Evolutionary conservation across 2,329 filamentous ascomycete genomes (phyloP).

Genomic region (Aspergillus nomiae): DNA sequence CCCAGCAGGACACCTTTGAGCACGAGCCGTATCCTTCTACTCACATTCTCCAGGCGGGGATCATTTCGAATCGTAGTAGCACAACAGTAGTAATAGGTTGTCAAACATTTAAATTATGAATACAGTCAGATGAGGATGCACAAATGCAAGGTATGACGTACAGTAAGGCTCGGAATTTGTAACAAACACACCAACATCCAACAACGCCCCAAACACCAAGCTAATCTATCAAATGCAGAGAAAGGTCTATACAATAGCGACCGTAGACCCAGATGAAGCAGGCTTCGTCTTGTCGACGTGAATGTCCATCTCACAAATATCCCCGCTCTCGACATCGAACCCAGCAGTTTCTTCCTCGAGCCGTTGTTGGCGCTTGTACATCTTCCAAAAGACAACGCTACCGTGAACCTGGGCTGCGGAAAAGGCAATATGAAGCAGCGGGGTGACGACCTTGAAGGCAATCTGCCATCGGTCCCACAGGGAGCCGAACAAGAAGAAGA

Average conservation of each 20-base stretch:
- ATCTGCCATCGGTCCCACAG: slow-evolving; percentile 47
- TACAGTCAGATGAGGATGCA: not conserved
- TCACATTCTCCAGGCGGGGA: too few species aligned
- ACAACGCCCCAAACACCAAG: not conserved
- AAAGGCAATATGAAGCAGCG: slow-evolving; percentile 47
- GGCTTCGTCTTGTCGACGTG: not conserved
- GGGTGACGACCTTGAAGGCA: slow-evolving; percentile 47
- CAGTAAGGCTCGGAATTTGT: not conserved
- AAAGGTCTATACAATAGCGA: not conserved
- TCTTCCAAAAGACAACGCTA: slow-evolving; percentile 43
- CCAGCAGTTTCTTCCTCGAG: not conserved
- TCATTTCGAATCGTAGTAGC: not conserved
- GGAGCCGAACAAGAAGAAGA: slow-evolving; percentile 48
- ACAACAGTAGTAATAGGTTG: not conserved
- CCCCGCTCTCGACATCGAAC: not conserved
- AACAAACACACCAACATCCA: not conserved
- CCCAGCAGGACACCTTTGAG: too few species aligned
- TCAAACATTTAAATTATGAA: not conserved
- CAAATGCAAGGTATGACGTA: not conserved
- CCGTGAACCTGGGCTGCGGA: slow-evolving; percentile 48
- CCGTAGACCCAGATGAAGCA: not conserved
- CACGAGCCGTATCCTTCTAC: too few species aligned
- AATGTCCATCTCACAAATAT: not conserved
- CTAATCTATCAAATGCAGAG: not conserved
- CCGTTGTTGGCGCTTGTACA: slow-evolving; percentile 33